Evolutionary conservation across 1,139 yeast species (phyloP).

Genomic region (Citeromyces hawaiiensis): DNA sequence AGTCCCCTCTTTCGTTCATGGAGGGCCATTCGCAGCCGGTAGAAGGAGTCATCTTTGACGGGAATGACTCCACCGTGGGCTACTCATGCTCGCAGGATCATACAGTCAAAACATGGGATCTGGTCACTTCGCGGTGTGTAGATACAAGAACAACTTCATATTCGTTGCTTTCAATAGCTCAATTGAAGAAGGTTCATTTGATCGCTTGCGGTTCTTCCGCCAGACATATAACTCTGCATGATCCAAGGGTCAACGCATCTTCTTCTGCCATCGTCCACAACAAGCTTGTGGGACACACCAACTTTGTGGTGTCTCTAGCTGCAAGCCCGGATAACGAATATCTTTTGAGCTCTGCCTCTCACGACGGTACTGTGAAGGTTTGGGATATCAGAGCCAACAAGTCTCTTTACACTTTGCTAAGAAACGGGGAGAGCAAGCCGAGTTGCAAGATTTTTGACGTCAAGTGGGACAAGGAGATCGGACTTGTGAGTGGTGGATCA

Average conservation of each 20-base stretch:
- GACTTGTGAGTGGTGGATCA: conserved; percentile 87
- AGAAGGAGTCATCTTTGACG: conserved; percentile 69
- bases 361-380: conserved; percentile 87
- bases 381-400: conserved; percentile 93
- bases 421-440: conserved; percentile 28
- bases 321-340: conserved; percentile 65
- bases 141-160: conserved; percentile 87
- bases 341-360: conserved; percentile 82
- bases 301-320: conserved; percentile 73
- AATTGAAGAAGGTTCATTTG: conserved; percentile 50
- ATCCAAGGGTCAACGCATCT: conserved; percentile 50
- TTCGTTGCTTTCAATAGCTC: conserved; percentile 65
- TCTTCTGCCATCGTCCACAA: conserved; percentile 39
- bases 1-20: conserved; percentile 66
- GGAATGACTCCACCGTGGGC: conserved; percentile 61
- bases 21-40: conserved; percentile 82
- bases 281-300: conserved; percentile 81
- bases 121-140: conserved; percentile 68
- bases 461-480: conserved; percentile 68
- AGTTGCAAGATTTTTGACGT: conserved; percentile 70
- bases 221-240: conserved; percentile 86
- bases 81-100: conserved; percentile 96
- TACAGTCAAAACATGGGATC: conserved; percentile 91
- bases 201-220: conserved; percentile 92
- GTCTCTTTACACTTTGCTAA: conserved; percentile 73